Base-by-base conservation (phyloP, 2,329 filamentous ascomycete species). In the Alternaria brassicae region DNA sequence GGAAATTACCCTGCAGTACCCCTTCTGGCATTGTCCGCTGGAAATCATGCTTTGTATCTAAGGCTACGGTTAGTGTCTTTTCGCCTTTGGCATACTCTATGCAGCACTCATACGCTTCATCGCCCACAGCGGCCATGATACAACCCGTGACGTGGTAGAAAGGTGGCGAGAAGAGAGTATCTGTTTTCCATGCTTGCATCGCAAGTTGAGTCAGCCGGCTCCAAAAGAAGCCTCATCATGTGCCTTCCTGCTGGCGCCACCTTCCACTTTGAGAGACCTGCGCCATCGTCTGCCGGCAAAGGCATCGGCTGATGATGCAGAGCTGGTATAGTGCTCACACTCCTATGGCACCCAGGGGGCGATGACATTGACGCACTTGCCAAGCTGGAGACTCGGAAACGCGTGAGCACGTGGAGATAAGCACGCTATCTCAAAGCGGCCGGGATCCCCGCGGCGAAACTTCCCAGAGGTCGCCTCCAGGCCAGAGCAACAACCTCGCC, bases 11-110 rank as follows among this genome's bases (percentile, higher is more conserved):
- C 1, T 82, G 83, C 25, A 85, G 67, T 0, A 85, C 79, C 3
- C 83, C 83, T 9, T 78, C 57, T 1, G 84, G 83, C 84, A 86
- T 85, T 0, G 83, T 82, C 12, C 70, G 74, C 19, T 77, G 77
- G 58, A 86, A 86, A 13, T 82, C 79, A 28, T 81, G 78, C 1
- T 79, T 75, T 0, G 76, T 79, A 6, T 80, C 73, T 8, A 86
- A 67, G 6, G 61, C 75, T 8, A 44, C 32, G 13, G 72, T 77
- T 4, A 72, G 67, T 6, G 67, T 65, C 8, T 75, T 66, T 9
- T 76, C 72, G 4, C 71, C 58, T 32, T 80, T 73, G 1, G 73
- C 72, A 27, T 78, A 72, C 28, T 77, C 72, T 7, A 82, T 69
- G 34, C 69, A 73, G 12, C 79, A 74, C 28, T 76, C 64, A 3